These are phyloP conservation scores for Sinapis alba DNA, from an alignment of 441 rosid genomes.

Conservation along the genomic window DNA sequence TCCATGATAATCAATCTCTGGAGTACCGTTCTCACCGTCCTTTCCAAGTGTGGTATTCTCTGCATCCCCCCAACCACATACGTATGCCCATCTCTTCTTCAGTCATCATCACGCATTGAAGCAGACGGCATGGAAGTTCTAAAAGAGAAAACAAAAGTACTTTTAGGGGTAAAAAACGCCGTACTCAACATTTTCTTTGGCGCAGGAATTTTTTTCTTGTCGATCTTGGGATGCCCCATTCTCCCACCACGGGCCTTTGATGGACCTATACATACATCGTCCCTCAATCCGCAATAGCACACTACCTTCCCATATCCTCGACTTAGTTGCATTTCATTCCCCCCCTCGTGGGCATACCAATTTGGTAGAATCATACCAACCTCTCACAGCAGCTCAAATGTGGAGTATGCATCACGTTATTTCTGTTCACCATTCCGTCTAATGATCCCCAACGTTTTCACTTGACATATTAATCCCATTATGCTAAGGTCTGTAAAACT, in stretches of 20 bases:
- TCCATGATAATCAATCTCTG: background rate
- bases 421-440: slow-evolving; percentile 50
- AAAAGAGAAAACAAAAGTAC: background rate
- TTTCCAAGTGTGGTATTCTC: background rate
- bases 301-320: slow-evolving; percentile 25
- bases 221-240: slow-evolving; percentile 41
- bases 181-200: slow-evolving; percentile 92
- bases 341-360: slow-evolving; percentile 62
- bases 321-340: slow-evolving; percentile 76
- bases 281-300: slow-evolving; percentile 23
- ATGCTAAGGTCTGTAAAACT: slow-evolving; percentile 86
- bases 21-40: slow-evolving; percentile 4
- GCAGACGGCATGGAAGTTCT: background rate
- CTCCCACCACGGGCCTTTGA: background rate
- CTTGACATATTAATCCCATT: slow-evolving; percentile 82
- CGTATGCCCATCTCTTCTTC: background rate
- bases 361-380: background rate
- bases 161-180: slow-evolving; percentile 53
- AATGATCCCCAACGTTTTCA: slow-evolving; percentile 50
- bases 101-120: background rate
- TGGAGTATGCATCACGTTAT: slow-evolving; percentile 50
- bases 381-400: slow-evolving; percentile 33
- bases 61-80: background rate
- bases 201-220: slow-evolving; percentile 68
- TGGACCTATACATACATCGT: slow-evolving; percentile 52